Percentiles rank a stretch among this genome's conserved stretches.
Evolutionary conservation across 202 grass and related monocot genomes (phyloP).

Genomic region (Elaeis oleifera): DNA sequence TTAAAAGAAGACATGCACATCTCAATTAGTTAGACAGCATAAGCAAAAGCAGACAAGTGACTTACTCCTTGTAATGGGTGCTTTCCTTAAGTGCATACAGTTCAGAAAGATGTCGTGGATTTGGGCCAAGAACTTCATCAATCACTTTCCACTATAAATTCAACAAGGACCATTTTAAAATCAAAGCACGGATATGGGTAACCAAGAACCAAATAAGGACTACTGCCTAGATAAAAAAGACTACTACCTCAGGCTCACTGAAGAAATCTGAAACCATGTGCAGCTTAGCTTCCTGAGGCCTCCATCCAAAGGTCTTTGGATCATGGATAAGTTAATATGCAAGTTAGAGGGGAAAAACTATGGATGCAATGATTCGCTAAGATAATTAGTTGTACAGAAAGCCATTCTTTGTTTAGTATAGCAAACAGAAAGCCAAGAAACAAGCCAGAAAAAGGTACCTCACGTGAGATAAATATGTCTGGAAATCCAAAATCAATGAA

Average conservation of each 20-base stretch:
- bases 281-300: constrained; percentile 70
- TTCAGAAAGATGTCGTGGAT: constrained; percentile 76
- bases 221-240: background rate
- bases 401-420: background rate
- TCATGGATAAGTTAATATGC: background rate
- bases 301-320: constrained; percentile 86
- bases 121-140: constrained; percentile 85
- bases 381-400: background rate
- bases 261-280: constrained; percentile 94
- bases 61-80: constrained; percentile 49
- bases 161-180: constrained; percentile 54
- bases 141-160: constrained; percentile 99
- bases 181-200: constrained; percentile 28
- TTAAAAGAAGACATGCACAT: too few species aligned
- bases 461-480: constrained; percentile 95
- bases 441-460: constrained; percentile 47
- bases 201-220: constrained; percentile 4
- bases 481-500: constrained; percentile 85
- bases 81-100: constrained; percentile 80
- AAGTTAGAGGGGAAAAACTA: background rate
- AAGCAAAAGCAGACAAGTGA: constrained; percentile 6
- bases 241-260: constrained; percentile 84
- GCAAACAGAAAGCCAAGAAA: constrained; percentile 7
- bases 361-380: background rate
- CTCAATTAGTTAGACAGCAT: constrained; percentile 1